A percentile compares a stretch with the other conserved stretches of the same genome.
Evolutionary conservation across 1,139 yeast genomes (phyloP).

Genomic region (Pichia sp.): DNA sequence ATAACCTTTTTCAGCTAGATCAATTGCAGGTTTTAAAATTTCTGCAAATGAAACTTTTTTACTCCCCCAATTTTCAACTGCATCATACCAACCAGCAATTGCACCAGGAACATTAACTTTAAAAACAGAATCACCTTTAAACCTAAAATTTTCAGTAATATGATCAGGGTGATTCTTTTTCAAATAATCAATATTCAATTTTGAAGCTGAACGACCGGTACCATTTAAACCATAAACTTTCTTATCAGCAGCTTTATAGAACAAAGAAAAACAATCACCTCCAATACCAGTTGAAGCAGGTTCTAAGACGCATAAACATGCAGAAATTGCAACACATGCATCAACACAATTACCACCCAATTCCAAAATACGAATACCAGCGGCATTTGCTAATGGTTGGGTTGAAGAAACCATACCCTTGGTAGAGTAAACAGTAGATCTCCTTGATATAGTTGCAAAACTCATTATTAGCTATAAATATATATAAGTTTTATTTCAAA

Average conservation of each 20-base stretch:
- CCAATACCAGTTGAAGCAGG: slow-evolving; percentile 80
- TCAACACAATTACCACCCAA: slow-evolving; percentile 77
- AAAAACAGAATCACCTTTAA: slow-evolving; percentile 46
- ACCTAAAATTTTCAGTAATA: slow-evolving; percentile 27
- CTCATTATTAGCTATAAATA: slow-evolving; percentile 2
- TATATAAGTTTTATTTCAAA: too few species aligned
- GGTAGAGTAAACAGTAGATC: slow-evolving; percentile 72
- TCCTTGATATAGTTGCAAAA: slow-evolving; percentile 41
- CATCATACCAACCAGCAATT: slow-evolving; percentile 71
- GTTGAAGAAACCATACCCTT: slow-evolving; percentile 72
- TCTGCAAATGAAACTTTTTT: slow-evolving; percentile 56
- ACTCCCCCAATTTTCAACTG: slow-evolving; percentile 65
- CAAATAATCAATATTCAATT: slow-evolving; percentile 45
- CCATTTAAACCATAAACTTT: slow-evolving; percentile 68
- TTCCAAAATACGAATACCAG: slow-evolving; percentile 59
- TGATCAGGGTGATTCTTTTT: slow-evolving; percentile 31
- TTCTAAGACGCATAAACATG: slow-evolving; percentile 65
- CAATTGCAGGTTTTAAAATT: slow-evolving; percentile 63
- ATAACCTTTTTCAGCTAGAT: slow-evolving; percentile 61
- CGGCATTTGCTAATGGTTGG: slow-evolving; percentile 73
- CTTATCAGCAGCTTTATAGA: slow-evolving; percentile 44
- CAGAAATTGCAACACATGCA: slow-evolving; percentile 76
- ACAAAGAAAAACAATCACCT: slow-evolving; percentile 72
- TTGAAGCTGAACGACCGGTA: slow-evolving; percentile 62
- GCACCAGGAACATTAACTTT: slow-evolving; percentile 74